phyloP scores from a whole-genome alignment of 2,329 filamentous ascomycete genomes.

The Trichoderma koningiopsis region DNA sequence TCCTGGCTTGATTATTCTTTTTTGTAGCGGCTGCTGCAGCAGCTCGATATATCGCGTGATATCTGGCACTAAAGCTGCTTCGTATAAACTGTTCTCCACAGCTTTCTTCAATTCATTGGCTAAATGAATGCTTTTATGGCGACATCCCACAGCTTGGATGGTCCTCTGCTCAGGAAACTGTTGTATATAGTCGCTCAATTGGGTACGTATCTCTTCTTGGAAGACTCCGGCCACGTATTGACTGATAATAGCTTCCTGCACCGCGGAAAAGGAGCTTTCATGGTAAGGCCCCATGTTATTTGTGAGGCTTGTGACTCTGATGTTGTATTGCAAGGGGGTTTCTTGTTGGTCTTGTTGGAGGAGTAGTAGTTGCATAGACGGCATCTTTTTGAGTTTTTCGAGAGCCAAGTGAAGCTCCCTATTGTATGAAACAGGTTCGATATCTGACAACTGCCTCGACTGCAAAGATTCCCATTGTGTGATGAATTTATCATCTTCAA shows the following conservation, averaged over 20 bases:
- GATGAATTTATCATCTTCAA: constrained; percentile 42
- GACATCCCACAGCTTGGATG: constrained; percentile 48
- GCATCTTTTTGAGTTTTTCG: constrained; percentile 53
- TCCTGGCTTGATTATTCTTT: constrained; percentile 22
- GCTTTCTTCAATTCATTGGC: constrained; percentile 58
- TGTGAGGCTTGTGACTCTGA: constrained; percentile 41
- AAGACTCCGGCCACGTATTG: constrained; percentile 58
- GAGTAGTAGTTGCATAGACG: constrained; percentile 55
- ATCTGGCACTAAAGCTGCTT: constrained; percentile 37
- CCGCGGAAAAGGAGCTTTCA: constrained; percentile 10
- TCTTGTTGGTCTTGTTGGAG: constrained; percentile 59
- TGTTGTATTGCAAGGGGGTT: constrained; percentile 52
- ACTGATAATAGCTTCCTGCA: constrained; percentile 35
- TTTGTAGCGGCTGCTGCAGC: constrained; percentile 45
- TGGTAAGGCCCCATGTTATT: constrained; percentile 39
- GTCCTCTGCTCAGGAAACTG: constrained; percentile 28
- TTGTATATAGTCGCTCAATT: constrained; percentile 37
- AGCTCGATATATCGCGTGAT: constrained; percentile 55
- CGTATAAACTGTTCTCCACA: constrained; percentile 52
- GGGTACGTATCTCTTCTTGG: constrained; percentile 48
- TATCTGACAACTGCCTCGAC: constrained; percentile 43
- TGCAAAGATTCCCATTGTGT: constrained; percentile 51
- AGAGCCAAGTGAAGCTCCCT: constrained; percentile 54
- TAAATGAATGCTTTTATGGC: constrained; percentile 59
- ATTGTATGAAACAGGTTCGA: constrained; percentile 53